Base-by-base conservation (phyloP, 331 rosid species). In the Cucumis variabilis region DNA sequence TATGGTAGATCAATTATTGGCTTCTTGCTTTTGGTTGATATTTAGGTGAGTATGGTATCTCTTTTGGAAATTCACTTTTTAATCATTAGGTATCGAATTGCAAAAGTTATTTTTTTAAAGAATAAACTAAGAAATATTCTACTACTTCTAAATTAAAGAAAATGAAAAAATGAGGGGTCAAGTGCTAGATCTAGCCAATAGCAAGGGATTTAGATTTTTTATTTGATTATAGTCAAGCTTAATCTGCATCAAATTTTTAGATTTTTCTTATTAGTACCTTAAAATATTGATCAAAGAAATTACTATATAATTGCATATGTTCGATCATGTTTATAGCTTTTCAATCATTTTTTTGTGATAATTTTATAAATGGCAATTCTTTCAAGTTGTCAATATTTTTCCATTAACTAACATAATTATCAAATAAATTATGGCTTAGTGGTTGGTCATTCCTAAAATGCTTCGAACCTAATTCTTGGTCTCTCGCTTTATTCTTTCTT, bases 161-260 rank as follows among this genome's bases (percentile, higher is more conserved):
- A 70, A n/a, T 21, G 17, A 9, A 0, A 71, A 72, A 73, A 16
- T n/a, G 19, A 4, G 16, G 53, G 21, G 2, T 13, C 46, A 70
- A 20, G 19, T 17, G 27, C 17, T 46, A 81, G 85, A 81, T 81
- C 85, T 25, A 60, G 71, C 70, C 23, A 3, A 55, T 28, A 81
- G 71, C 53, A 28, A 4, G 28, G 85, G 85, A 9, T 58, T 81
- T 58, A 80, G 51, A 81, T 81, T 17, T 79, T 62, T 81, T 60
- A 81, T 25, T 20, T 58, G 85, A 80, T 28, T 16, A 55, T 58
- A 16, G n/a, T 80, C 69, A 60, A 60, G 85, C 19, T 82, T 82
- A 21, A n/a, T 60, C 6, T 6, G 72, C 8, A 28, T 62, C 33
- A 21, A 62, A 5, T 30, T 58, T 20, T 62, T 81, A 51, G 70